Conservation (phyloP, 2,329 filamentous ascomycete genomes). For the Beauveria caledonica region DNA sequence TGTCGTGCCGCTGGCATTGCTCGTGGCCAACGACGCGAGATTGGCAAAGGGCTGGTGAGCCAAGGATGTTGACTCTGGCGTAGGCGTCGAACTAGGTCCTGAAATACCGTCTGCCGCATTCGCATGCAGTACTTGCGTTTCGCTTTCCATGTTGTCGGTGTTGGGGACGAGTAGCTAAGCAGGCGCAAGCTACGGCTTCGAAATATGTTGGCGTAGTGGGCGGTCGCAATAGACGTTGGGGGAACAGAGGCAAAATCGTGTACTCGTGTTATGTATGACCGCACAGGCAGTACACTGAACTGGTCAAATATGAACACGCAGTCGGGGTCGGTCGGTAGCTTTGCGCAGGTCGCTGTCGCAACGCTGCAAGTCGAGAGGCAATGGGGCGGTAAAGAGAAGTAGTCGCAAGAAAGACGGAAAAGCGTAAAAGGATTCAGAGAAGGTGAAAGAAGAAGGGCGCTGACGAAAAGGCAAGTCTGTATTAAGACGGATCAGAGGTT, state of each 20-base stretch:
- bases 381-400: background rate
- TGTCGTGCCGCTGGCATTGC: slow-evolving; percentile 26
- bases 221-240: background rate
- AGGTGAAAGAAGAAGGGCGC: background rate
- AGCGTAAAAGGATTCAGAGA: background rate
- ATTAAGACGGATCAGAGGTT: background rate
- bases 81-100: slow-evolving; percentile 41
- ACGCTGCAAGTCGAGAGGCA: background rate
- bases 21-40: slow-evolving; percentile 36
- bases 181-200: background rate
- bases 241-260: background rate
- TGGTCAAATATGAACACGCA: background rate
- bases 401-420: background rate
- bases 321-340: too few species aligned
- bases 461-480: background rate
- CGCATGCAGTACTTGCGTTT: slow-evolving; percentile 29
- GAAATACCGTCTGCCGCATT: slow-evolving; percentile 40
- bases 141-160: slow-evolving; percentile 36
- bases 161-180: background rate
- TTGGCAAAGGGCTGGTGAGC: slow-evolving; percentile 34
- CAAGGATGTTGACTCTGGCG: slow-evolving; percentile 31
- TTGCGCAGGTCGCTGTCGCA: background rate
- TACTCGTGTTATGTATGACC: background rate
- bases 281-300: background rate
- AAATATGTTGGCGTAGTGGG: background rate